Conservation (phyloP, 2,329 filamentous ascomycete genomes). For the Colletotrichum magnum region DNA sequence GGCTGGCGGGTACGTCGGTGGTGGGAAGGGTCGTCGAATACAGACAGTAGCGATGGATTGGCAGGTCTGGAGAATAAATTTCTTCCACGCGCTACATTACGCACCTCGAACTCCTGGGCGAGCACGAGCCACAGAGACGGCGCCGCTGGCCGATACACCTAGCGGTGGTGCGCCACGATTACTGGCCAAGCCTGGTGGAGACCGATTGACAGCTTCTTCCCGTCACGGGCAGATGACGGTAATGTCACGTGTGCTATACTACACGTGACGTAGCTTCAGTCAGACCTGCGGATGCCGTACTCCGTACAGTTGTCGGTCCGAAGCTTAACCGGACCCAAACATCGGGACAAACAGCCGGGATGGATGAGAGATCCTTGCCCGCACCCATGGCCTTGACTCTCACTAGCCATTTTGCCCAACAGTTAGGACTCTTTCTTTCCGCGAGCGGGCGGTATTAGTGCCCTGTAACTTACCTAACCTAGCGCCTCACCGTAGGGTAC, state of each 20-base stretch:
- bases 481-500: not conserved
- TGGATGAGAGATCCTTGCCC: constrained; percentile 30
- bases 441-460: constrained; percentile 19
- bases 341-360: constrained; percentile 19
- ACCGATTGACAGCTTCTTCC: not conserved
- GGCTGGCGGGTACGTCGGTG: constrained; percentile 29
- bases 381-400: constrained; percentile 33
- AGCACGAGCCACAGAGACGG: constrained; percentile 39
- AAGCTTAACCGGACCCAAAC: constrained; percentile 30
- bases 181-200: constrained; percentile 19
- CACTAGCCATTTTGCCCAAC: constrained; percentile 18
- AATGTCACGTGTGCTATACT: constrained; percentile 19
- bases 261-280: too few species aligned
- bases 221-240: not conserved
- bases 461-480: constrained; percentile 11
- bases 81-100: constrained; percentile 42
- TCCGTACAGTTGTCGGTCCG: constrained; percentile 21
- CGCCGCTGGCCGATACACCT: constrained; percentile 22
- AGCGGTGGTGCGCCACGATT: constrained; percentile 27
- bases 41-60: constrained; percentile 29
- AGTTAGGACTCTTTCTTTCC: constrained; percentile 5
- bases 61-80: constrained; percentile 43
- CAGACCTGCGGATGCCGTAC: not conserved
- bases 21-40: constrained; percentile 32
- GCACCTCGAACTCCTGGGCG: constrained; percentile 33